phyloP scores from a whole-genome alignment of 2,329 filamentous ascomycete species.

The Nemania serpens region DNA sequence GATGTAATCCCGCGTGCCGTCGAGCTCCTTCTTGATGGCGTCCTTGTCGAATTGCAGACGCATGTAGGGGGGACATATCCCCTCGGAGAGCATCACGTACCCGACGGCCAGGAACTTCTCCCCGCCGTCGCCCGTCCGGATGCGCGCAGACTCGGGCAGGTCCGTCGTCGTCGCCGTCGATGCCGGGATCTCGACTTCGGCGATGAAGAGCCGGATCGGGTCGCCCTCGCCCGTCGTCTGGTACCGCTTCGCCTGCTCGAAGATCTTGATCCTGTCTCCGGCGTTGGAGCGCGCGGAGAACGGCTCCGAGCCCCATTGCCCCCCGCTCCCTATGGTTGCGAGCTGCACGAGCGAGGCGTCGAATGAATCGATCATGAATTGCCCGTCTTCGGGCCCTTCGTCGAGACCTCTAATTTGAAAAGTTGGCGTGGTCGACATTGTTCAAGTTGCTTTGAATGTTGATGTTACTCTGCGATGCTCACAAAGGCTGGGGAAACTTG shows the following conservation, averaged over 20 bases:
- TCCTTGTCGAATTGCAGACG: constrained; percentile 4
- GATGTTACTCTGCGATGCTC: background rate
- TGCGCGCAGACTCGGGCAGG: constrained; percentile 7
- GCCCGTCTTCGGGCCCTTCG: constrained; percentile 13
- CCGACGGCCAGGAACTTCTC: constrained; percentile 20
- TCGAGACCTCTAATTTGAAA: constrained; percentile 19
- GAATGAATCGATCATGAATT: constrained; percentile 26
- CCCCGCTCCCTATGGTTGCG: constrained; percentile 25
- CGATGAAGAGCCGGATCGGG: constrained; percentile 22
- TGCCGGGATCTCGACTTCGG: constrained; percentile 22
- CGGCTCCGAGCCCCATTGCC: constrained; percentile 25
- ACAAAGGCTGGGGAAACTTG: background rate
- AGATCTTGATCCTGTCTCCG: constrained; percentile 2
- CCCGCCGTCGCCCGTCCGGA: constrained; percentile 15
- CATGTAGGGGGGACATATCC: constrained; percentile 11
- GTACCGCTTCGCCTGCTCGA: constrained; percentile 12
- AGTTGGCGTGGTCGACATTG: constrained; percentile 12
- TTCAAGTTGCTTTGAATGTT: too few species aligned
- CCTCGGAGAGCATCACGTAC: constrained; percentile 20
- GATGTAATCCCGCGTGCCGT: constrained; percentile 18
- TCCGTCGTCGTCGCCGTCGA: background rate
- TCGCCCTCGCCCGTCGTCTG: constrained; percentile 18
- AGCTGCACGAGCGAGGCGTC: constrained; percentile 25
- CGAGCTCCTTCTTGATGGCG: constrained; percentile 17
- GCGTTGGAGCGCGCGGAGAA: constrained; percentile 12